Base-by-base conservation (phyloP, 2,329 filamentous ascomycete genomes). In the Trichoderma sp. region DNA sequence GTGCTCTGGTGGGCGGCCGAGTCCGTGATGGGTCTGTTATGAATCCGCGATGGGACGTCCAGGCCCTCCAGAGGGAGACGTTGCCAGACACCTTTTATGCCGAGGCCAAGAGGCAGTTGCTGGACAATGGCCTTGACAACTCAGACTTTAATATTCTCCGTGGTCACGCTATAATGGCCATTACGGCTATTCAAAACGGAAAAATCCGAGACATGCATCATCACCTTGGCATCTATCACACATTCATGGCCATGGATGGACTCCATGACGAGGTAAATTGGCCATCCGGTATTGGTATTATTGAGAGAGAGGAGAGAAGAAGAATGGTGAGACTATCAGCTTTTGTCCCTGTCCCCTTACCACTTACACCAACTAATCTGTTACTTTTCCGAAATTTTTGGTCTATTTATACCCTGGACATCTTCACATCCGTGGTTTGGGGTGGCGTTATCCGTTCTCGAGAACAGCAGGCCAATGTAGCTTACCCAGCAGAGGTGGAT, bases 361-460 rank as follows among this genome's bases (percentile, higher is more conserved):
- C 31, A 45, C 8, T 62, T 8, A 64, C 38, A 64, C 29, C 41
- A 41, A 29, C 60, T 72, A 72, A 65, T 50, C 33, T 4, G 9
- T 14, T 59, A 18, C 24, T 14, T 21, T 16, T 6, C 8, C 29
- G 21, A 59, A 12, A 3, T 75, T 88, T 87, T 78, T 91, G 89
- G 89, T 88, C 88, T 50, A 89, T 88, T 74, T 91, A 91, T 78
- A 88, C 87, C 9, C 81, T 91, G 2, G 89, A 91, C 74, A 84
- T 91, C 3, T 89, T 87, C 79, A 84, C 86, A 0, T 85, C 87
- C 3, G 86, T 89, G 53, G 87, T 90, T 8, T 90, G 88, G 85
- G 86, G 78, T 12, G 79, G 79, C 50, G 73, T 79, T 16, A 73
- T 80, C 4, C 77, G 77, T 38, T 79, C 73, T 31, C 76, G 76